These are phyloP conservation scores for Alectoria sarmentosa DNA, from an alignment of 495 filamentous ascomycete genomes.

Conservation along the genomic window DNA sequence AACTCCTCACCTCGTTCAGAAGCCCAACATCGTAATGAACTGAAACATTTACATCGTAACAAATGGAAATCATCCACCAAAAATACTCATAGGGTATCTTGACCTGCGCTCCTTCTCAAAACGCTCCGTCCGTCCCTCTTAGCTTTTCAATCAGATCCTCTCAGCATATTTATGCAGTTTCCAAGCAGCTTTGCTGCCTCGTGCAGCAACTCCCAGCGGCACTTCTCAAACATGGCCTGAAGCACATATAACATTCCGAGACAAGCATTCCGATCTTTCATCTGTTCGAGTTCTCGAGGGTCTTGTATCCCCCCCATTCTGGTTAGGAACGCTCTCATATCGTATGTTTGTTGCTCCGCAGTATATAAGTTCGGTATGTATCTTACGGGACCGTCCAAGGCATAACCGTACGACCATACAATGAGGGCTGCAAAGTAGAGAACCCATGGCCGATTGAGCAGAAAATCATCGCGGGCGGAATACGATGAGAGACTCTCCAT, in stretches of 20 bases:
- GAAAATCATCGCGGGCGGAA: conserved; percentile 78
- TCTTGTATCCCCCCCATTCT: conserved; percentile 66
- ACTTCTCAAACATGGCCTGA: conserved; percentile 69
- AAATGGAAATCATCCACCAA: conserved; percentile 3
- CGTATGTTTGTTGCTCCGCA: conserved; percentile 56
- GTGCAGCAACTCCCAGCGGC: conserved; percentile 85
- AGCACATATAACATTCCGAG: conserved; percentile 77
- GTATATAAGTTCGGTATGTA: conserved; percentile 45
- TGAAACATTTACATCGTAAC: conserved; percentile 7
- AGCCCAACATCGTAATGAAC: not conserved
- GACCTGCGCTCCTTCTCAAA: not conserved
- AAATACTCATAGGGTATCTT: conserved; percentile 14
- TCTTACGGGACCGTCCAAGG: conserved; percentile 71
- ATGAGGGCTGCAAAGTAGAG: conserved; percentile 88
- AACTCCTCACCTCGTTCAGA: not conserved
- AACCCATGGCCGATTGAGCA: conserved; percentile 95
- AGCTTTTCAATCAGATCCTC: conserved; percentile 14
- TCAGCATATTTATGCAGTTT: conserved; percentile 66
- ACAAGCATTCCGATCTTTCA: conserved; percentile 74
- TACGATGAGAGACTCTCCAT: conserved; percentile 41
- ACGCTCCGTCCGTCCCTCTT: not conserved
- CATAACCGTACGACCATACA: conserved; percentile 93
- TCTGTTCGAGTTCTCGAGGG: conserved; percentile 71
- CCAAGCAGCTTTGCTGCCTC: conserved; percentile 75
- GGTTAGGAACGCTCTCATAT: conserved; percentile 74